These are phyloP conservation scores for Metarhizium sp. DNA, from an alignment of 2,329 filamentous ascomycete species.

Conservation along the genomic window DNA sequence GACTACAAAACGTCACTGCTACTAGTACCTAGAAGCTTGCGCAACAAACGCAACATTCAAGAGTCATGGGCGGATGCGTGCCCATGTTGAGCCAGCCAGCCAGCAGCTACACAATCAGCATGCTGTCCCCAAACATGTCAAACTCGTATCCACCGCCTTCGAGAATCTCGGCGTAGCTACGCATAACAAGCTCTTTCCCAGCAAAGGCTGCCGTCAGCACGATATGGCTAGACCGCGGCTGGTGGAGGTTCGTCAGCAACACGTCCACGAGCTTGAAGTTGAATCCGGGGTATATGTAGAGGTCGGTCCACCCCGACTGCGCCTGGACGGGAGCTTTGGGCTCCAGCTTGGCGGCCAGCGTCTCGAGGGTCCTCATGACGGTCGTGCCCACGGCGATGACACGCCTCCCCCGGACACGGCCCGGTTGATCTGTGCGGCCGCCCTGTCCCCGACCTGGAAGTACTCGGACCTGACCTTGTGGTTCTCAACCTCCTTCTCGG, in stretches of 20 bases:
- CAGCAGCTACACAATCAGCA: neutral
- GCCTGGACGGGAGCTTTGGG: neutral
- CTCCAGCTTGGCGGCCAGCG: neutral
- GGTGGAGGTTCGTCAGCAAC: neutral
- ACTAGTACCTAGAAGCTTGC: no score
- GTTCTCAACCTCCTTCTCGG: neutral
- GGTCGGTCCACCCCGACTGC: neutral
- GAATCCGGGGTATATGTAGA: neutral
- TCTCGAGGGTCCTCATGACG: neutral
- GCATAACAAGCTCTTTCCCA: neutral
- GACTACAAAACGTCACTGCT: no score
- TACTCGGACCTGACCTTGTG: neutral
- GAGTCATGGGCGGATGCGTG: no score
- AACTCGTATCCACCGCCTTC: neutral
- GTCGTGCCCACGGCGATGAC: neutral
- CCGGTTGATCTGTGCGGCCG: neutral
- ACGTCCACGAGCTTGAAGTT: neutral
- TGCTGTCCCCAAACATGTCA: neutral
- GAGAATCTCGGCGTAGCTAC: neutral
- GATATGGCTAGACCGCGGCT: neutral
- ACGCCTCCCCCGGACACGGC: neutral
- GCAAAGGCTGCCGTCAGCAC: neutral
- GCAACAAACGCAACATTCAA: no score
- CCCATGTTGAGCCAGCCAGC: no score
- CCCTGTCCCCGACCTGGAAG: neutral